phyloP scores from a whole-genome alignment of 306 rosid species.

The Sechiopsis laciniata region DNA sequence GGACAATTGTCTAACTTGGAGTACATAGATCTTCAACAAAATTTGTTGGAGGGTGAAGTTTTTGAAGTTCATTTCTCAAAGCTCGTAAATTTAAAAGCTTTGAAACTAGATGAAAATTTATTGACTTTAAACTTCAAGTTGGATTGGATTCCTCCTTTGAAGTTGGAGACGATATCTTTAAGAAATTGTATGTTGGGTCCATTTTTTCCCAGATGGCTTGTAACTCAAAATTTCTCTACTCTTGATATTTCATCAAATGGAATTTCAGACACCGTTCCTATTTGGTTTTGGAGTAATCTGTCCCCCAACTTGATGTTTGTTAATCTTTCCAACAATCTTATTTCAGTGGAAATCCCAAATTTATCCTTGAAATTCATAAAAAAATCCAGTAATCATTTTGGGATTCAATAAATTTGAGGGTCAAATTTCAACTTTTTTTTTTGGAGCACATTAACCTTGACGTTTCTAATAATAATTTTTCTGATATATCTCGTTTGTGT shows the following conservation, averaged over 20 bases:
- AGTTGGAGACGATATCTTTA: background rate
- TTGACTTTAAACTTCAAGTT: background rate
- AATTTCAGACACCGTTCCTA: background rate
- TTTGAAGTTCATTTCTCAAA: too few relatives aligned
- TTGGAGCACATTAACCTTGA: background rate
- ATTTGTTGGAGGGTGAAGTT: too few relatives aligned
- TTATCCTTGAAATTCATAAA: background rate
- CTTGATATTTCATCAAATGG: background rate
- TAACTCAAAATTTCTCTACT: background rate
- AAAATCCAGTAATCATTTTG: background rate
- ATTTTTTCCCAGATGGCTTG: background rate
- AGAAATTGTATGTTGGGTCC: background rate
- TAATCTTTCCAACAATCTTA: background rate
- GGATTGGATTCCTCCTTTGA: background rate
- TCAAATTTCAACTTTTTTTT: background rate
- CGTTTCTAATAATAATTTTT: background rate
- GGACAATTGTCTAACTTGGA: too few relatives aligned
- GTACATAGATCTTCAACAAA: too few relatives aligned
- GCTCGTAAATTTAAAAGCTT: too few relatives aligned
- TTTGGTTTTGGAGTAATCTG: background rate
- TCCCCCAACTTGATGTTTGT: background rate
- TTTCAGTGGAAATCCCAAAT: background rate
- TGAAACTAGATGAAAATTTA: background rate
- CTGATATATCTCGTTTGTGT: background rate
- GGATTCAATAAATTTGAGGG: background rate